Evolutionary conservation across 2,329 filamentous ascomycete species (phyloP).

Genomic region (Geosmithia morbida): DNA sequence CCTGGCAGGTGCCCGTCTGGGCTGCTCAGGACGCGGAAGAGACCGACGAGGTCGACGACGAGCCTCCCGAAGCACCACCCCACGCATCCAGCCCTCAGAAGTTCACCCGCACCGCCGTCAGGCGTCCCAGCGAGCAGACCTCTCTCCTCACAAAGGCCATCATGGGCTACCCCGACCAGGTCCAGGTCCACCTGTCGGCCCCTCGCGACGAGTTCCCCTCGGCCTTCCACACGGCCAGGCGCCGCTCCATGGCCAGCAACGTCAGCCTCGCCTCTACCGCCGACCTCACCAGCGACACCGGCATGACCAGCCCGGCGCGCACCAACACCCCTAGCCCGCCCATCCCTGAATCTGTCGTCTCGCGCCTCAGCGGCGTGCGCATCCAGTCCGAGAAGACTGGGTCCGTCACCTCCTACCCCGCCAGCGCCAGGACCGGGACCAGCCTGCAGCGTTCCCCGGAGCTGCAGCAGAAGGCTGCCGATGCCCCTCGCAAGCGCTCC

Average conservation of each 20-base stretch:
- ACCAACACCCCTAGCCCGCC: slow-evolving; percentile 83
- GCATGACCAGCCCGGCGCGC: slow-evolving; percentile 76
- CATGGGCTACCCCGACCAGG: slow-evolving; percentile 49
- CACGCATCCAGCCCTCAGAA: slow-evolving; percentile 15
- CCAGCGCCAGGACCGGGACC: not conserved
- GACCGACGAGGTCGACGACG: slow-evolving; percentile 72
- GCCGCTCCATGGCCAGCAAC: slow-evolving; percentile 64
- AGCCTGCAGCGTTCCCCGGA: not conserved
- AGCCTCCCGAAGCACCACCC: slow-evolving; percentile 57
- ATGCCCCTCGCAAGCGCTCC: slow-evolving; percentile 56
- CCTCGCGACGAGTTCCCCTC: slow-evolving; percentile 17
- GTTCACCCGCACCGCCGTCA: slow-evolving; percentile 32
- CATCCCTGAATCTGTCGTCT: slow-evolving; percentile 41
- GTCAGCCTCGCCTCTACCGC: slow-evolving; percentile 70
- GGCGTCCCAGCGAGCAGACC: slow-evolving; percentile 42
- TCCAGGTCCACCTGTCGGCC: slow-evolving; percentile 11
- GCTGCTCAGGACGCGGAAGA: slow-evolving; percentile 39
- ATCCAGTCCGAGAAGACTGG: slow-evolving; percentile 9
- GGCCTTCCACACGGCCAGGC: slow-evolving; percentile 17
- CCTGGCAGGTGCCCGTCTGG: slow-evolving; percentile 15
- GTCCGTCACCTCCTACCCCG: slow-evolving; percentile 2
- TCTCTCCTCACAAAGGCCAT: slow-evolving; percentile 83
- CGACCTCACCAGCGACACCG: slow-evolving; percentile 90
- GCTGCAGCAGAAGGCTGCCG: not conserved
- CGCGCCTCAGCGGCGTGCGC: slow-evolving; percentile 20